Evolutionary conservation across 768 basidiomycete genomes (phyloP).

Genomic region (Clavaria fumosa): DNA sequence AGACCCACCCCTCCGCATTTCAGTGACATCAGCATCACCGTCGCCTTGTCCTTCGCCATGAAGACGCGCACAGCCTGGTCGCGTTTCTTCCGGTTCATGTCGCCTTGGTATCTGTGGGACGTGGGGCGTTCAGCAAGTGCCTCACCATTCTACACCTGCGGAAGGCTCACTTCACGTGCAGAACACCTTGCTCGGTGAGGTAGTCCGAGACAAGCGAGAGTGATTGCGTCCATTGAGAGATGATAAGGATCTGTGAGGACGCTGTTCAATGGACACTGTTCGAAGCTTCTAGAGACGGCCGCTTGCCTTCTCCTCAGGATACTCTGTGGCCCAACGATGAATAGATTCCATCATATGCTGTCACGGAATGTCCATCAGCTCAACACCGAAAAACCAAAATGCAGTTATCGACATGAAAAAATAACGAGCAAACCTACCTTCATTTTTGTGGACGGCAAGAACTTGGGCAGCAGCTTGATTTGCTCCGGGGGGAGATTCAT

Average conservation of each 20-base stretch:
- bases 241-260: conserved; percentile 33
- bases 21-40: conserved; percentile 45
- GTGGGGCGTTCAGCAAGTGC: too few relatives aligned
- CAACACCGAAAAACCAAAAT: not conserved
- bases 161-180: conserved; percentile 43
- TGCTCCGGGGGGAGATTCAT: conserved; percentile 18
- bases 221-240: conserved; percentile 59
- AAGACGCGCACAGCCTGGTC: conserved; percentile 41
- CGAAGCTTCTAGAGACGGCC: not conserved
- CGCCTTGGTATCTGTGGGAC: conserved; percentile 52
- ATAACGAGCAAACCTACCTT: conserved; percentile 29
- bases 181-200: conserved; percentile 33
- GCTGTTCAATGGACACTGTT: conserved; percentile 2
- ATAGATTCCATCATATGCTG: conserved; percentile 49
- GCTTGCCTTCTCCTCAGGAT: conserved; percentile 46
- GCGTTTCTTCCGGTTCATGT: conserved; percentile 38
- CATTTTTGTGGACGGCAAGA: conserved; percentile 65
- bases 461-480: conserved; percentile 34
- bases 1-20: conserved; percentile 39
- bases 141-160: too few relatives aligned
- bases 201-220: conserved; percentile 49
- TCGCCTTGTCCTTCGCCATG: conserved; percentile 42
- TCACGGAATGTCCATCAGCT: conserved; percentile 1
- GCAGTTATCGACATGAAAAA: conserved; percentile 8
- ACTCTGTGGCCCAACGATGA: conserved; percentile 25